Base-by-base conservation (phyloP, 768 basidiomycete genomes). In the Russula lepida region DNA sequence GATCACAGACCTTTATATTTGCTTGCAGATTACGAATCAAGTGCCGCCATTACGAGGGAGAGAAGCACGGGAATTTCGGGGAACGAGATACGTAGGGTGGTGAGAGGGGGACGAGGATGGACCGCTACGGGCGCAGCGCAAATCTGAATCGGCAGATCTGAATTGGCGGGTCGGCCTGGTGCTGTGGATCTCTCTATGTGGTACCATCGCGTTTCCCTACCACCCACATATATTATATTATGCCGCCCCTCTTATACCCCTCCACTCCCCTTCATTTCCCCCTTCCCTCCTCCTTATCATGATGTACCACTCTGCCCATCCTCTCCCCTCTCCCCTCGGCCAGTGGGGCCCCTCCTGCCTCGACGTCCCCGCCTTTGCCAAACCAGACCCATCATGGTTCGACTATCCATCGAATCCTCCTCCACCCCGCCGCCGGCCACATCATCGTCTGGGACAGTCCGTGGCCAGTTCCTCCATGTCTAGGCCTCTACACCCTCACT, bases 11-110 rank as follows among this genome's bases (percentile, higher is more conserved):
- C 59, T 77, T 72, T 61, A 74, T 68, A 63, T 81, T 77, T 21
- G 89, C 89, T 60, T 89, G 78, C 9, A 92, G 75, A 71, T 89
- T 86, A 55, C 84, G 80, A 59, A 92, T 77, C 48, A 80, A 76
- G 83, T 80, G 60, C 85, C 81, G 32, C 73, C 81, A 70, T 86
- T 88, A 64, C 85, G 83, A 48, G 89, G 88, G 32, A 91, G 77
- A 51, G 80, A 79, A 33, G 86, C 85, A 53, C 78, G 78, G 50
- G 80, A 71, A 71, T 88, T 90, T 63, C 89, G 81, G 23, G 81
- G 79, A 48, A 92, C 76, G 63, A 79, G 81, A 73, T 89, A 92
- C 19, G 73, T 67, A 30, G 57, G 68, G 56, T 21, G 61, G 21
- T 57, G 56, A 39, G 55, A 35, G 44, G 49, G 43, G 35, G 35